These are phyloP conservation scores for Kalmanozyma brasiliensis DNA, from an alignment of 1,284 basidiomycete species.

Conservation along the genomic window DNA sequence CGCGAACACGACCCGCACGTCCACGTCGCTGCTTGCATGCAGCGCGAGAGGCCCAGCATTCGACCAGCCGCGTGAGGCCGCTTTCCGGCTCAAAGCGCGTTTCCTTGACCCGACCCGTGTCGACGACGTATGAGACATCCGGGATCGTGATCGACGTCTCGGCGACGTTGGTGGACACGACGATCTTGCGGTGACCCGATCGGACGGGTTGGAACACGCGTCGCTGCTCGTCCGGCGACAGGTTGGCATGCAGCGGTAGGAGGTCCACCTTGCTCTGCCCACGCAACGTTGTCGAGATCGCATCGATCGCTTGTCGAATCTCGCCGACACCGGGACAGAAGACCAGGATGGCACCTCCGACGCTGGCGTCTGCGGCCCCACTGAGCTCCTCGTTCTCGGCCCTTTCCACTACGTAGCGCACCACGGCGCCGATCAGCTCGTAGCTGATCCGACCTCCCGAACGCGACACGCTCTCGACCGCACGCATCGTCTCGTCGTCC, in stretches of 20 bases:
- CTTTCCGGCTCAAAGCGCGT: slow-evolving; percentile 81
- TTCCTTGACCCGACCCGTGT: slow-evolving; percentile 91
- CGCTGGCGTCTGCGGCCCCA: slow-evolving; percentile 23
- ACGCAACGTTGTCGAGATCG: slow-evolving; percentile 71
- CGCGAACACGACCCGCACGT: slow-evolving; percentile 82
- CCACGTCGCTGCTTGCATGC: slow-evolving; percentile 86
- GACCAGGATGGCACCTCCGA: slow-evolving; percentile 76
- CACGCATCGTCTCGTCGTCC: slow-evolving; percentile 72
- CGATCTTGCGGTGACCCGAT: slow-evolving; percentile 78
- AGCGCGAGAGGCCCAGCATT: slow-evolving; percentile 83
- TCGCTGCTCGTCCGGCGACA: slow-evolving; percentile 85
- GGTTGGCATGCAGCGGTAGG: slow-evolving; percentile 88
- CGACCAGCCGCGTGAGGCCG: slow-evolving; percentile 80
- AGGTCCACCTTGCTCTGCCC: slow-evolving; percentile 72
- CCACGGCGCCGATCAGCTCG: slow-evolving; percentile 77
- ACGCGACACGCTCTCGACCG: slow-evolving; percentile 75
- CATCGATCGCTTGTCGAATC: slow-evolving; percentile 76
- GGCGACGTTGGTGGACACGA: slow-evolving; percentile 89
- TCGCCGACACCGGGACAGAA: slow-evolving; percentile 80
- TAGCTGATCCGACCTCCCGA: slow-evolving; percentile 78
- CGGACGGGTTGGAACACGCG: slow-evolving; percentile 77
- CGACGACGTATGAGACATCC: slow-evolving; percentile 69
- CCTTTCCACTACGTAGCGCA: slow-evolving; percentile 76
- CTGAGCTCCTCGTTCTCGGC: slow-evolving; percentile 72
- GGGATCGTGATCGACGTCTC: slow-evolving; percentile 91